These are phyloP conservation scores for Tolypocladium album DNA, from an alignment of 2,329 filamentous ascomycete species.

Conservation along the genomic window DNA sequence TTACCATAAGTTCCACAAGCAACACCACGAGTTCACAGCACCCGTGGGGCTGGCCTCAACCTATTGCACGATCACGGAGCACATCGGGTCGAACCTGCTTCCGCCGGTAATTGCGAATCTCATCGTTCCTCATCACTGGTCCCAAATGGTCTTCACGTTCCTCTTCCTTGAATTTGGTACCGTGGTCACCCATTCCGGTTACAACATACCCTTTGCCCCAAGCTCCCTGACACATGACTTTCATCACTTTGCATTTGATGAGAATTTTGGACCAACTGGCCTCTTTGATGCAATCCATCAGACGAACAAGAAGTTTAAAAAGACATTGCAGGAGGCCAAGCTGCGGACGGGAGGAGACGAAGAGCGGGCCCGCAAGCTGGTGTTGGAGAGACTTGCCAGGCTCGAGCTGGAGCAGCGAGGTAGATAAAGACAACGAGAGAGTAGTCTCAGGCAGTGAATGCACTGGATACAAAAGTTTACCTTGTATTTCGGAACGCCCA, in stretches of 20 bases:
- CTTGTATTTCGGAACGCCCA: no score
- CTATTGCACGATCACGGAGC: conserved; percentile 40
- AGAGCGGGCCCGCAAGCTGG: conserved; percentile 6
- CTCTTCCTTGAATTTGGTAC: conserved; percentile 8
- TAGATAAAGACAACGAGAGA: not conserved
- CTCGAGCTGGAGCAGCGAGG: not conserved
- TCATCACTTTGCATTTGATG: conserved; percentile 10
- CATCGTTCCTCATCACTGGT: conserved; percentile 7
- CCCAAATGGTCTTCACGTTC: conserved; percentile 7
- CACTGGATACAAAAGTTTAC: no score
- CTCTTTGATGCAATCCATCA: conserved; percentile 5
- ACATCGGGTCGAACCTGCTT: conserved; percentile 35
- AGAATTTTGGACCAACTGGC: conserved; percentile 8
- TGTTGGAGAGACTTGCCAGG: conserved; percentile 6
- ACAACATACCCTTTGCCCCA: conserved; percentile 6
- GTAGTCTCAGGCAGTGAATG: not conserved
- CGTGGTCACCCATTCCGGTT: conserved; percentile 6
- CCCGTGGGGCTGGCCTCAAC: conserved; percentile 39
- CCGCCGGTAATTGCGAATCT: conserved; percentile 27
- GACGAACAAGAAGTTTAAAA: conserved; percentile 5
- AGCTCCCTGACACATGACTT: conserved; percentile 9
- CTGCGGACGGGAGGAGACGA: conserved; percentile 6
- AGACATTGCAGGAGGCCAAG: conserved; percentile 4
- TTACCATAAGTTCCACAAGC: conserved; percentile 37
- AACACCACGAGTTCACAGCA: conserved; percentile 39